Conservation (phyloP, 345 rosid genomes). For the Eutrema heterophyllum region DNA sequence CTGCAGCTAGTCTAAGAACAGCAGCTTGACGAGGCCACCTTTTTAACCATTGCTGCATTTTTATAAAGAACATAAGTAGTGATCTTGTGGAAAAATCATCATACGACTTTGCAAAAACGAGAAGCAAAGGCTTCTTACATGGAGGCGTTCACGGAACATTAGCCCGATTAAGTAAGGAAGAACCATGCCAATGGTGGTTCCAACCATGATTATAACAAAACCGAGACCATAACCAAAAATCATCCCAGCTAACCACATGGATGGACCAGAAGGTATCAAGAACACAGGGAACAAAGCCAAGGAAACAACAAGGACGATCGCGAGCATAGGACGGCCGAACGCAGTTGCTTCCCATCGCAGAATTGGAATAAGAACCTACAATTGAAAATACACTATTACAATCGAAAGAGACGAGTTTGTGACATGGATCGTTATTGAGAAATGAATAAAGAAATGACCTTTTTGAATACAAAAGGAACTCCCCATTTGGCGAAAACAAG, state of each 20-base stretch:
- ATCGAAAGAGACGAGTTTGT: neutral
- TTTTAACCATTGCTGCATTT: conserved; percentile 82
- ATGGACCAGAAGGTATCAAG: conserved; percentile 96
- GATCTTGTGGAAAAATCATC: neutral
- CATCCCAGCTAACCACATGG: conserved; percentile 99
- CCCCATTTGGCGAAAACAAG: conserved; percentile 79
- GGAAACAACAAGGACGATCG: conserved; percentile 74
- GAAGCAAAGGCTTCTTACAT: conserved; percentile 43
- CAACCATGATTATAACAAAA: conserved; percentile 87
- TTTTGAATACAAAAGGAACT: conserved; percentile 64
- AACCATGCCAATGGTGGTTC: conserved; percentile 92
- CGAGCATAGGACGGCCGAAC: conserved; percentile 93
- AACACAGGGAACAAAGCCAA: conserved; percentile 91
- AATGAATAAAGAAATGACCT: conserved; percentile 37
- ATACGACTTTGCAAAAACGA: neutral
- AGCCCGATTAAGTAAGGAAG: conserved; percentile 81
- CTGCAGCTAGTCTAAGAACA: conserved; percentile 78
- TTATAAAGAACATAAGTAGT: neutral
- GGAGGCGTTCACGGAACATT: conserved; percentile 79
- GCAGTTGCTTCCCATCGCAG: conserved; percentile 99
- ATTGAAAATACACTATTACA: conserved; percentile 19
- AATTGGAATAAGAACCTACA: conserved; percentile 77
- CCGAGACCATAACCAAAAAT: conserved; percentile 93
- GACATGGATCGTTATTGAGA: neutral
- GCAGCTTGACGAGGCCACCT: conserved; percentile 92